Evolutionary conservation across 306 rosid genomes (phyloP).

Genomic region (Gleditsia sinensis): DNA sequence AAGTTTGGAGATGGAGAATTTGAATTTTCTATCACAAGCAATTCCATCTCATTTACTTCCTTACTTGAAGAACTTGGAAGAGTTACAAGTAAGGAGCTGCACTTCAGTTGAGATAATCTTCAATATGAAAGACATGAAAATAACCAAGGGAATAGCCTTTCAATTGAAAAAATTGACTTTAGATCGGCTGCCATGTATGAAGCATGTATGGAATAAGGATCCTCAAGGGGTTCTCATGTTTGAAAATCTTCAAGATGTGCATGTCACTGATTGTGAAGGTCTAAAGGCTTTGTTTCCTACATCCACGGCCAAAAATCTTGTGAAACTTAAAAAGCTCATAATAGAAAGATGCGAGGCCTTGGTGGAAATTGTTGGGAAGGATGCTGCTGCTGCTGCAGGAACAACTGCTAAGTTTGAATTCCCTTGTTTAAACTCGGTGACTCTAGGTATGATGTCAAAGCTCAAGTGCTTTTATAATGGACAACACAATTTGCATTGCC

Average conservation of each 20-base stretch:
- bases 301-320: not conserved
- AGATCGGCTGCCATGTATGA: no score
- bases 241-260: no score
- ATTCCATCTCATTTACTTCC: not conserved
- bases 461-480: not conserved
- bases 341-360: not conserved
- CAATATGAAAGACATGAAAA: not conserved
- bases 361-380: constrained; percentile 9
- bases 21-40: no score
- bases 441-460: not conserved
- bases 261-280: no score
- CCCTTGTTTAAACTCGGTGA: not conserved
- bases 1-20: not conserved
- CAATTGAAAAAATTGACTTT: not conserved
- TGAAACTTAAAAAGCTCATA: not conserved
- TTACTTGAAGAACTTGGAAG: not conserved
- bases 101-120: not conserved
- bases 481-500: not conserved
- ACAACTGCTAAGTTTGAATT: not conserved
- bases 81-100: not conserved
- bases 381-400: not conserved
- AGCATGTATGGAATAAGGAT: no score
- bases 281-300: constrained; percentile 12
- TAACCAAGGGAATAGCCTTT: no score
- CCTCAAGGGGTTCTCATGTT: no score